Evolutionary conservation across 1,284 basidiomycete species (phyloP).

Genomic region (Jaminaea rosea): DNA sequence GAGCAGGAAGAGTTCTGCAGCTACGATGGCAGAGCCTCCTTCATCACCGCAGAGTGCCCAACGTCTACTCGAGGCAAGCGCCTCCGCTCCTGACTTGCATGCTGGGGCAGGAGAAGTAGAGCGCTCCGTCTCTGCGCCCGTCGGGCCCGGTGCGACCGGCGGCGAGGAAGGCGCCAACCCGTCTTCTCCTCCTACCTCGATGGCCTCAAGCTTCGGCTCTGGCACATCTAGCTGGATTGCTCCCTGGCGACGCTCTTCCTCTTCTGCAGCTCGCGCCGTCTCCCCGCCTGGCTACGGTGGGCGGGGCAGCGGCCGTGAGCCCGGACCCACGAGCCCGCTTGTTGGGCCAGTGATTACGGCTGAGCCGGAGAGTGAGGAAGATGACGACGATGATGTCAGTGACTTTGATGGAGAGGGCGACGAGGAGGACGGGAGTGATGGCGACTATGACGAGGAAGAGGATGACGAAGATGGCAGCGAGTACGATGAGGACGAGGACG

Average conservation of each 20-base stretch:
- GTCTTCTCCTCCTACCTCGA: conserved; percentile 7
- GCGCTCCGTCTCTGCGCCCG: background rate
- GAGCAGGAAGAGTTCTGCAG: conserved; percentile 7
- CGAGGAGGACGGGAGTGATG: conserved; percentile 7
- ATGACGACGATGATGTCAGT: conserved; percentile 5
- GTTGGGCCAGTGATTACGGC: conserved; percentile 23
- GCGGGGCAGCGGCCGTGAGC: background rate
- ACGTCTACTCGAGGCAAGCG: background rate
- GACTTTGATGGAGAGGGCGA: too few species aligned
- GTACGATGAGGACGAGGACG: conserved; percentile 7
- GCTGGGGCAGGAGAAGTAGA: too few species aligned
- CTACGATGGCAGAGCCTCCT: conserved; percentile 7
- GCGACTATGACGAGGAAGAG: conserved; percentile 7
- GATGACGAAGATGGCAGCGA: conserved; percentile 9
- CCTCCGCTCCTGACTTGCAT: conserved; percentile 4
- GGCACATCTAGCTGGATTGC: conserved; percentile 19
- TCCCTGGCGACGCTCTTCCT: conserved; percentile 22
- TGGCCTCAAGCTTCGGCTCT: conserved; percentile 3
- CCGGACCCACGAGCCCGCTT: conserved; percentile 19
- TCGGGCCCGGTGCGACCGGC: background rate
- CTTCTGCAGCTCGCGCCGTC: conserved; percentile 11
- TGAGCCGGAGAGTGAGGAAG: background rate
- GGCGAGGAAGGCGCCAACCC: conserved; percentile 7
- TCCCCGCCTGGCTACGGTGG: background rate
- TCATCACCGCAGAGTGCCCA: background rate